A percentile compares a stretch with the other conserved stretches of the same genome.
These are phyloP conservation scores for Melaleuca alternifolia DNA, from an alignment of 345 rosid species.

Conservation along the genomic window DNA sequence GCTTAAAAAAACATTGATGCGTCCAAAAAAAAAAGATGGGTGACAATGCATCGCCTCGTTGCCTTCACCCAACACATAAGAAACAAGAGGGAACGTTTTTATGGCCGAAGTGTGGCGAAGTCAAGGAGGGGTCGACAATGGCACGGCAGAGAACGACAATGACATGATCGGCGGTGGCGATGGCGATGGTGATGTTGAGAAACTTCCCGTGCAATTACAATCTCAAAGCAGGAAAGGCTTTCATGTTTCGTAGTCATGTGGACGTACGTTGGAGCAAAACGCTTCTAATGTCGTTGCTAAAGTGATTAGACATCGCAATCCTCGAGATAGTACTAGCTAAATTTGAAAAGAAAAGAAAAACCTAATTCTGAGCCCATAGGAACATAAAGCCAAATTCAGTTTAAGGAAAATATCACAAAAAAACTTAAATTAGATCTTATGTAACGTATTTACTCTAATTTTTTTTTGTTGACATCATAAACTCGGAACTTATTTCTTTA, in stretches of 20 bases:
- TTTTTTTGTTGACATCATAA: too few species aligned
- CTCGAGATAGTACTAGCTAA: background rate
- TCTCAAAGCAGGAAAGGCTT: background rate
- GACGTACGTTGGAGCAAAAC: background rate
- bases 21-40: too few species aligned
- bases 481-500: too few species aligned
- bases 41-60: background rate
- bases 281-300: background rate
- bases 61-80: background rate
- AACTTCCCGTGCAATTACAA: background rate
- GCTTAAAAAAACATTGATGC: too few species aligned
- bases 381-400: background rate
- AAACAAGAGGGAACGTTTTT: background rate
- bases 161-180: too few species aligned
- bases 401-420: too few species aligned
- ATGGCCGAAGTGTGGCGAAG: rapidly evolving
- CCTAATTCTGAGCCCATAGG: background rate
- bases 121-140: rapidly evolving
- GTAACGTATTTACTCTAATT: too few species aligned
- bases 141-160: rapidly evolving
- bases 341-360: background rate
- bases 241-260: background rate
- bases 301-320: background rate
- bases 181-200: too few species aligned
- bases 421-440: too few species aligned